phyloP scores from a whole-genome alignment of 805 yeast species.

The Danielozyma ontarioensis region DNA sequence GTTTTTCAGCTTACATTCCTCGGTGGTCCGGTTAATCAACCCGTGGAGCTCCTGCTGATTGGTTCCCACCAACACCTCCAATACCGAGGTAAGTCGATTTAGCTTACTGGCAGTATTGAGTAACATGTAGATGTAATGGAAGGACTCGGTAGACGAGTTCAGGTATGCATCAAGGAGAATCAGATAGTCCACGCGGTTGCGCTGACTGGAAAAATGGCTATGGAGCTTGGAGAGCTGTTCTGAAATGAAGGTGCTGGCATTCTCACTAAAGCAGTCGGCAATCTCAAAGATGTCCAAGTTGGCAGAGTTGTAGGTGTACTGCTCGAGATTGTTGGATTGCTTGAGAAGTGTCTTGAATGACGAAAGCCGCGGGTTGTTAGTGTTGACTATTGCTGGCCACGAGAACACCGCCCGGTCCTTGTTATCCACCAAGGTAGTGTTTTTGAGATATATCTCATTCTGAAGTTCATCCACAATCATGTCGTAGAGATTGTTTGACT shows the following conservation, averaged over 20 bases:
- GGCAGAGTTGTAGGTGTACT: slow-evolving; percentile 50
- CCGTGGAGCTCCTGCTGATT: slow-evolving; percentile 59
- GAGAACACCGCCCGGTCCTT: slow-evolving; percentile 3
- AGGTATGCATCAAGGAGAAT: slow-evolving; percentile 25
- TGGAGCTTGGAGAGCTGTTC: slow-evolving; percentile 26
- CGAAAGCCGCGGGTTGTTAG: slow-evolving; percentile 31
- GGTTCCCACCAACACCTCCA: slow-evolving; percentile 49
- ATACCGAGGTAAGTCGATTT: slow-evolving; percentile 54
- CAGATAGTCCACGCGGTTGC: slow-evolving; percentile 21
- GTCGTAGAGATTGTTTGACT: slow-evolving; percentile 59
- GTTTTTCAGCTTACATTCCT: slow-evolving; percentile 58
- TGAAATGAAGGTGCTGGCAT: slow-evolving; percentile 22
- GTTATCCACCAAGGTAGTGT: slow-evolving; percentile 3
- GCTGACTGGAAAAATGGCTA: slow-evolving; percentile 13
- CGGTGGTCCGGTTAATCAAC: slow-evolving; percentile 56
- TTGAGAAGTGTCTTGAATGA: slow-evolving; percentile 29
- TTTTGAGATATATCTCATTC: slow-evolving; percentile 59
- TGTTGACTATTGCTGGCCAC: slow-evolving; percentile 19
- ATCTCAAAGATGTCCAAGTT: slow-evolving; percentile 52
- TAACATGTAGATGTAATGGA: slow-evolving; percentile 47
- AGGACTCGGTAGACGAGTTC: slow-evolving; percentile 37
- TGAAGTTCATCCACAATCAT: slow-evolving; percentile 73
- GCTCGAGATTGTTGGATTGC: slow-evolving; percentile 43
- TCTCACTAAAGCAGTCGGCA: slow-evolving; percentile 32
- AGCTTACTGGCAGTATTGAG: slow-evolving; percentile 55